Evolutionary conservation across 2,329 filamentous ascomycete genomes (phyloP), one percentile per base, ranked within the genome.

Genomic region (Pyrenophora tritici-repentis): DNA sequence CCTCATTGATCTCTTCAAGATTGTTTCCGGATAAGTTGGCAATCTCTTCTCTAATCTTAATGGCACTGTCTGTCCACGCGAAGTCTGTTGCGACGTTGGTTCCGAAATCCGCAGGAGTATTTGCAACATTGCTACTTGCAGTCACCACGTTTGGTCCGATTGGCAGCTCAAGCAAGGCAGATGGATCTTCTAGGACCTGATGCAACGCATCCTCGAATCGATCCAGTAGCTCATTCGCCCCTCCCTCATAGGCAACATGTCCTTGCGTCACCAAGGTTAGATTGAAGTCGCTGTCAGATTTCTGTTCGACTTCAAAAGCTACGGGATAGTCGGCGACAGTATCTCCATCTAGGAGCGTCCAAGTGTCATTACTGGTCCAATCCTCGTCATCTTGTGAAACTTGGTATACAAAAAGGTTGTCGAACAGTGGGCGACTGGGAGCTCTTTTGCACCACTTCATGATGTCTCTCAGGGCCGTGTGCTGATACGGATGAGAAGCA

Each of bases 351-450:
- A 72, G 55, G 13, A 74, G 59, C 3, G 73, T 74, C 86, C 90
- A 92, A 1, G 85, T 59, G 1, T 61, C 47, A 2, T 72, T 61
- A 3, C 70, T 56, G n/a, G 51, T 48, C 44, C 63, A 65, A 1
- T 52, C 36, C 0, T 64, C 48, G 0, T 62, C 50, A 1, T 65
- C 55, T 0, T 72, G 61, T 7, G 61, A 53, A 2, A 83, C 76
- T 63, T 95, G 89, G 67, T 93, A 96, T 0, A 91, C 88, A 60
- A 97, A 95, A 1, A 97, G 76, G 0, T 81, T 87, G 52, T 96
- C 88, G 65, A 97, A 96, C 6, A 75, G 55, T 5, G 70, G 78
- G 35, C 82, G 71, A n/a, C 74, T 73, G 1, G 75, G 75, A 3
- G 81, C 81, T 4, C 78, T 76, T 0, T 82, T 79, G 58, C 85